Base-by-base conservation (phyloP, 208 protist species). In the Naegleria gruberi region DNA sequence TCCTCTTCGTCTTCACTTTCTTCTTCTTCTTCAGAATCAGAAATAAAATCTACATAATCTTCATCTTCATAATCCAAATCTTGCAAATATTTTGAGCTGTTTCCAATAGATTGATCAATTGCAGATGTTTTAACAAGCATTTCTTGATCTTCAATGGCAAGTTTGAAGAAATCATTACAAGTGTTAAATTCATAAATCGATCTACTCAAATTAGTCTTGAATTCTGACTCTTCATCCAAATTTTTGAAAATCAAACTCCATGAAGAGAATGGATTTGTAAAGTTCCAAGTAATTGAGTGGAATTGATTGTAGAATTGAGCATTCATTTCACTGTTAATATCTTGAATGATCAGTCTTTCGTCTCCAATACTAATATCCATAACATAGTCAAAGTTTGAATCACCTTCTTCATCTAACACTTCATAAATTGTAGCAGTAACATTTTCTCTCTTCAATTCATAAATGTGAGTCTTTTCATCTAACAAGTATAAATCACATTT, bases 41-140 rank as follows among this genome's bases (percentile, higher is more conserved):
- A 37, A 77, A 77, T 77, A 77, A 77, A 77, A n/a, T 77, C 65
- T 7, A 77, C 65, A 77, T 45, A 84, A 46, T 84, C 81, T 84
- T 55, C 83, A 45, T 55, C 83, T 46, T 87, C 83, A 55, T 55
- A 55, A 46, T 47, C 83, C 8, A 41, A 51, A 37, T 87, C 83
- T 55, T 37, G 34, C 12, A 30, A 44, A 7, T 34, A 86, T 86
- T 34, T 23, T 8, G 42, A 34, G 15, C n/a, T 10, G 10, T 45
- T 43, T 0, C 30, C 81, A 40, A 87, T 30, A 6, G 19, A 3
- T 4, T 55, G 6, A 45, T 87, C 34, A 23, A 55, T 23, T 0
- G 17, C 37, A 55, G 23, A 30, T 4, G 43, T 12, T 4, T 55
- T 41, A 40, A 55, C 44, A 6, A 55, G 19, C 23, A 46, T 42